A percentile compares a stretch with the other conserved stretches of the same genome.
Conservation (phyloP, 768 basidiomycete species). For the Mycena rosella region DNA sequence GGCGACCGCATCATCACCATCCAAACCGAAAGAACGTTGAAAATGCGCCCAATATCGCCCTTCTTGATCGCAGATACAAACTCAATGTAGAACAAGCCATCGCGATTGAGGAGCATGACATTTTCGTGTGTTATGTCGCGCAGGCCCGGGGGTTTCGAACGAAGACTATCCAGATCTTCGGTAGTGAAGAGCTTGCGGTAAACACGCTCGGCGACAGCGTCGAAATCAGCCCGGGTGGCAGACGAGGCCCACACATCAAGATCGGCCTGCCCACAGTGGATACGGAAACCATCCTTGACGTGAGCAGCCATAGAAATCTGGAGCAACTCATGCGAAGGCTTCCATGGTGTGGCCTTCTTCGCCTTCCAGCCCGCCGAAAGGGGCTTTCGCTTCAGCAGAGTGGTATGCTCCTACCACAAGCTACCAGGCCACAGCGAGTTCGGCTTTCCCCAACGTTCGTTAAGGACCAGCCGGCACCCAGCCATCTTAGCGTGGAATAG, state of each 20-base stretch:
- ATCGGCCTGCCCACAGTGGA: slow-evolving; percentile 17
- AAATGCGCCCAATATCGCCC: slow-evolving; percentile 40
- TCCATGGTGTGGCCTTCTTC: slow-evolving; percentile 32
- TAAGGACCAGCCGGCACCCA: slow-evolving; percentile 35
- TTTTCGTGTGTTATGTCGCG: slow-evolving; percentile 27
- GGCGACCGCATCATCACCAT: slow-evolving; percentile 35
- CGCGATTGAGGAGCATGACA: slow-evolving; percentile 35
- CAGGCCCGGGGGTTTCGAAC: neutral
- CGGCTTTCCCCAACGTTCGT: slow-evolving; percentile 46
- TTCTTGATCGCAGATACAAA: slow-evolving; percentile 36
- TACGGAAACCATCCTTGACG: slow-evolving; percentile 32
- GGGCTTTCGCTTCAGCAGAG: slow-evolving; percentile 22
- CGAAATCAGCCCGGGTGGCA: slow-evolving; percentile 22
- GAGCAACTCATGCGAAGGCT: slow-evolving; percentile 30
- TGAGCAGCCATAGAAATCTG: slow-evolving; percentile 34
- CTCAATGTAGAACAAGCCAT: slow-evolving; percentile 35
- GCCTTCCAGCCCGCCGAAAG: slow-evolving; percentile 33
- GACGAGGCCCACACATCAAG: slow-evolving; percentile 22
- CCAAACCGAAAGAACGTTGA: slow-evolving; percentile 24
- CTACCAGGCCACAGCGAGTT: slow-evolving; percentile 38
- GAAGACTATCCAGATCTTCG: slow-evolving; percentile 1
- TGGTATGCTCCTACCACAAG: slow-evolving; percentile 18
- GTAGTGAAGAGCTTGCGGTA: slow-evolving; percentile 25
- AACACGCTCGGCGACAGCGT: slow-evolving; percentile 14
- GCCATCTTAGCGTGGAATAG: slow-evolving; percentile 45